Base-by-base conservation (phyloP, 2,329 filamentous ascomycete genomes). In the Alternaria triticimaculans region DNA sequence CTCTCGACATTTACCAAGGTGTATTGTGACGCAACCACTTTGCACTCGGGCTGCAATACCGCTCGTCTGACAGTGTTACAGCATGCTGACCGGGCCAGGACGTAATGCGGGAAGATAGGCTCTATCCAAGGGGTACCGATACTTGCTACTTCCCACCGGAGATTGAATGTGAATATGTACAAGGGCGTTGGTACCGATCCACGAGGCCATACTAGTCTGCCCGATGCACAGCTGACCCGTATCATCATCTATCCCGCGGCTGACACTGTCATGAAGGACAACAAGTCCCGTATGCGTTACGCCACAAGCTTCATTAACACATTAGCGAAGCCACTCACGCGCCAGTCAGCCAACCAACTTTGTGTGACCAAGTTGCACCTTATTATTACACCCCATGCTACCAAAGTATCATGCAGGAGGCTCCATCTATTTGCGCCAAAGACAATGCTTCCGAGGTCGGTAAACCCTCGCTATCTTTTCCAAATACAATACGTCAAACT, bases 1-100 rank as follows among this genome's bases (percentile, higher is more conserved):
- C 49, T 60, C 26, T 62, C 58, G n/a, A 8, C 20, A 43, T 70
- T 71, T 76, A 72, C 70, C 70, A 74, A 74, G 72, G 66, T 72
- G 64, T 62, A 63, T 66, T 67, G 63, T 64, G 55, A 74, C 68
- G 70, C 74, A 75, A 71, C 67, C 65, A 70, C 49, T 37, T 53
- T 15, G 49, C 30, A 41, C 60, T 63, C 69, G 61, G 43, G 46
- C 58, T 49, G 56, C 61, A 44, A 45, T 18, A 44, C 51, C 43
- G 33, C 41, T 50, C 63, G 67, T 65, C 56, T 61, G 68, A 71
- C 70, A 70, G 65, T 71, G 64, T 64, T 37, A 65, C 63, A 58
- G 46, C 59, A 63, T 55, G 49, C 28, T 62, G 58, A 66, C 63
- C 63, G 57, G 57, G 64, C 54, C 55, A 43, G 58, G 33, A 51